Evolutionary conservation across 1,139 yeast species (phyloP).

Genomic region (Geotrichum fermentans): DNA sequence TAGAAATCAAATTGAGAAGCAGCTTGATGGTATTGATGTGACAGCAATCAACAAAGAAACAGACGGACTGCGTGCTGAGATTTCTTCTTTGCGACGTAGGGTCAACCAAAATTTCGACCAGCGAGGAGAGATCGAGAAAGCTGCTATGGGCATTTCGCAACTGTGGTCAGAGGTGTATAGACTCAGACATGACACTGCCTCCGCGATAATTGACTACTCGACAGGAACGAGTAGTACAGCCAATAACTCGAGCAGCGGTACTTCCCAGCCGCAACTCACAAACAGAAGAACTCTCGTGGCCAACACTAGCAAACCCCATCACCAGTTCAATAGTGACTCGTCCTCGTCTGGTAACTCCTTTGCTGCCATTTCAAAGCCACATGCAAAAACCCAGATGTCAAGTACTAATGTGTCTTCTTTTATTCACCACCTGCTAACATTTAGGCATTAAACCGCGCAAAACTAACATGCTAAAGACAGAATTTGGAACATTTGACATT

Average conservation of each 20-base stretch:
- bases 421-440: not conserved
- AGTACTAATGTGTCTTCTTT: not conserved
- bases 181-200: conserved; percentile 3
- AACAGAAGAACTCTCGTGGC: not conserved
- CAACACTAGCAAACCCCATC: conserved; percentile 1
- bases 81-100: conserved; percentile 1
- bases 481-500: conserved; percentile 32
- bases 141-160: conserved; percentile 13
- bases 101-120: conserved; percentile 5
- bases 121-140: conserved; percentile 13
- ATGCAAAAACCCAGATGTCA: not conserved
- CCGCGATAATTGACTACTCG: conserved; percentile 14
- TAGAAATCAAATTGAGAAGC: conserved; percentile 44
- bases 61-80: conserved; percentile 4
- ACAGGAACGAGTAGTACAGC: conserved; percentile 6
- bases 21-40: conserved; percentile 25
- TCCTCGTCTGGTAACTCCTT: not conserved
- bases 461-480: conserved; percentile 40
- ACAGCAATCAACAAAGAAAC: conserved; percentile 19
- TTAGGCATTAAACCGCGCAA: conserved; percentile 1
- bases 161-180: conserved; percentile 16
- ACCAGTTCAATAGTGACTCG: not conserved
- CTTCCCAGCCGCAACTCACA: not conserved
- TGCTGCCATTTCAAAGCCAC: not conserved
- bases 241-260: conserved; percentile 1